Evolutionary conservation across 2,329 filamentous ascomycete species (phyloP).

Genomic region (Trichoderma harzianum): DNA sequence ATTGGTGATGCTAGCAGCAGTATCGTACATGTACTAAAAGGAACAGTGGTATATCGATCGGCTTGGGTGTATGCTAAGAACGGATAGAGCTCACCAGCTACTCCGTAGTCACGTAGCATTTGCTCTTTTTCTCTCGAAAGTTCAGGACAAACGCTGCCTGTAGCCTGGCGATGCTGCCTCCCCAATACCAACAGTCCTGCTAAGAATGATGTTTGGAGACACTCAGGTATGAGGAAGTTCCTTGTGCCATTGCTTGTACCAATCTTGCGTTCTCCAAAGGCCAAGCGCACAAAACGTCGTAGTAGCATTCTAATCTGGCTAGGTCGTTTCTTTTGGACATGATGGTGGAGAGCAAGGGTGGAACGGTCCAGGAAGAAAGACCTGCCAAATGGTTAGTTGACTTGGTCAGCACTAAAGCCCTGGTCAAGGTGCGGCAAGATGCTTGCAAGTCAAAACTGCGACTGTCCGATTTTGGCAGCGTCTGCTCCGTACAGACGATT

Average conservation of each 20-base stretch:
- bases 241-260: background rate
- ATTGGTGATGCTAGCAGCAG: background rate
- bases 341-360: conserved; percentile 1
- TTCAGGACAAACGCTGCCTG: background rate
- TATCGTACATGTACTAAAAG: background rate
- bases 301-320: background rate
- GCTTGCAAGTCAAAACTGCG: conserved; percentile 9
- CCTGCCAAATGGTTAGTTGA: conserved; percentile 20
- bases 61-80: background rate
- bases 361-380: conserved; percentile 8
- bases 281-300: background rate
- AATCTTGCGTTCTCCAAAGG: background rate
- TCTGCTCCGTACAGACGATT: background rate
- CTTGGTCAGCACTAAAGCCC: conserved; percentile 18
- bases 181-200: background rate
- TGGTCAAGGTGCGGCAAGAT: conserved; percentile 18
- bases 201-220: background rate
- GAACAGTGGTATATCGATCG: background rate
- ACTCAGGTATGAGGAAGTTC: background rate
- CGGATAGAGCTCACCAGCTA: background rate
- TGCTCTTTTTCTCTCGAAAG: background rate
- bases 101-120: background rate
- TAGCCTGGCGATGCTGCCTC: background rate
- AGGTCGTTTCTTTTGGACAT: background rate
- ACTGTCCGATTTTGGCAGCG: background rate